Evolutionary conservation across 306 rosid species (phyloP).

Genomic region (Begonia peltatifolia): DNA sequence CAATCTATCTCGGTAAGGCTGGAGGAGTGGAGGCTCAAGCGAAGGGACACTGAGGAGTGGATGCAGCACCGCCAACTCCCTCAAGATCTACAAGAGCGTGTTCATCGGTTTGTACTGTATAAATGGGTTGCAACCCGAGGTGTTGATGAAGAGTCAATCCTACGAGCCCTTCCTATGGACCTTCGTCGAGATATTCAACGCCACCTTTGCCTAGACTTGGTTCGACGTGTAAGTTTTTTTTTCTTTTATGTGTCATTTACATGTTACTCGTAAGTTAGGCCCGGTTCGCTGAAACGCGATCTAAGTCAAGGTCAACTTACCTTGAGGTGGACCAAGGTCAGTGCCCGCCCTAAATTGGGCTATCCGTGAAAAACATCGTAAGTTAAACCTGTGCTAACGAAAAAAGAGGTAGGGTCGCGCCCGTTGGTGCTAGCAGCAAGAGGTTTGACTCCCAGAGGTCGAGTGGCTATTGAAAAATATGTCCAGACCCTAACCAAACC

Average conservation of each 20-base stretch:
- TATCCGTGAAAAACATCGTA: too few relatives aligned
- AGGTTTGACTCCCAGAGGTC: too few relatives aligned
- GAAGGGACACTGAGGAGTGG: constrained; percentile 93
- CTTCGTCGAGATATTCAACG: constrained; percentile 82
- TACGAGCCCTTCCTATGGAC: constrained; percentile 54
- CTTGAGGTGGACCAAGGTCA: too few relatives aligned
- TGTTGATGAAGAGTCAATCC: constrained; percentile 71
- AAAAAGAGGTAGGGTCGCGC: too few relatives aligned
- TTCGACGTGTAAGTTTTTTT: constrained; percentile 54
- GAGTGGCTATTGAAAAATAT: too few relatives aligned
- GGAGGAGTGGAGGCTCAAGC: constrained; percentile 90
- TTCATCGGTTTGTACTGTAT: constrained; percentile 61
- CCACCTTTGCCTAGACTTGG: constrained; percentile 81
- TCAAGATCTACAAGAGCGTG: constrained; percentile 46
- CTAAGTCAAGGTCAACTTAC: too few relatives aligned
- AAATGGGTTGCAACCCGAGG: constrained; percentile 95
- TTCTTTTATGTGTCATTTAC: neutral
- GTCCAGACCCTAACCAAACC: too few relatives aligned
- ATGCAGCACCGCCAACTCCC: constrained; percentile 92
- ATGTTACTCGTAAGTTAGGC: neutral
- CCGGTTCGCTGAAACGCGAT: too few relatives aligned
- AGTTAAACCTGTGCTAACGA: too few relatives aligned
- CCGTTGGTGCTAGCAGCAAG: too few relatives aligned
- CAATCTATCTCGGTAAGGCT: constrained; percentile 83
- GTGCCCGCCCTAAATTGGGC: too few relatives aligned